A percentile compares a stretch with the other conserved stretches of the same genome.
These are phyloP conservation scores for Lanmaoa rubissima DNA, from an alignment of 768 basidiomycete genomes.

Conservation along the genomic window DNA sequence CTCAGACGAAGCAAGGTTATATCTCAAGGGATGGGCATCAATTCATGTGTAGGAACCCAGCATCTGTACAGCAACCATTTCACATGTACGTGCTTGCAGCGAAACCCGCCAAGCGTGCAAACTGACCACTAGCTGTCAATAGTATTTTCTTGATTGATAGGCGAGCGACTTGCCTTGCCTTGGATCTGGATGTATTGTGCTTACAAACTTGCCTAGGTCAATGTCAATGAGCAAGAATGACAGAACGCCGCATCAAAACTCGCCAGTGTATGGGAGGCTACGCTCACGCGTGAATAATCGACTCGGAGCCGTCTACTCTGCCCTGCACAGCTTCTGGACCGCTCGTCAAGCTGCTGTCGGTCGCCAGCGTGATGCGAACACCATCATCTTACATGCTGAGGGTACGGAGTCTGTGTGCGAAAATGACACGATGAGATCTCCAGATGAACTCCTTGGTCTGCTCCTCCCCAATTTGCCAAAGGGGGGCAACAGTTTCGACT, in stretches of 20 bases:
- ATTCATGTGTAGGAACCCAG: conserved; percentile 53
- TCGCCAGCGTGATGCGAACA: conserved; percentile 50
- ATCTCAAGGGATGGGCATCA: conserved; percentile 56
- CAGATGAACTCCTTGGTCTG: conserved; percentile 41
- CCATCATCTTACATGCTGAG: conserved; percentile 46
- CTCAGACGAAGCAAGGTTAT: conserved; percentile 38
- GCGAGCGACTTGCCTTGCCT: neutral
- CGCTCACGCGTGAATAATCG: conserved; percentile 40
- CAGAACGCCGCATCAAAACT: conserved; percentile 37
- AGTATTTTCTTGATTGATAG: conserved; percentile 25
- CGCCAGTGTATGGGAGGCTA: conserved; percentile 36
- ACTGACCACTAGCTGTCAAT: neutral
- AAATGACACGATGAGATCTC: conserved; percentile 45
- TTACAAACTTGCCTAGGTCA: conserved; percentile 36
- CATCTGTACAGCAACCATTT: conserved; percentile 46
- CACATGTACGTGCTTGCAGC: conserved; percentile 49
- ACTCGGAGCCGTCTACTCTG: conserved; percentile 56
- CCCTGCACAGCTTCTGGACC: conserved; percentile 52
- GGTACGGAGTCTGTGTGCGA: conserved; percentile 25
- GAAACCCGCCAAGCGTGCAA: neutral
- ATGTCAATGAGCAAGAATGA: conserved; percentile 46
- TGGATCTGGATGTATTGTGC: neutral
- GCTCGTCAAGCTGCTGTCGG: conserved; percentile 42
- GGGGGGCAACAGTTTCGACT: conserved; percentile 44
- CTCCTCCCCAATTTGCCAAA: conserved; percentile 35